A percentile compares a stretch with the other conserved stretches of the same genome.
phyloP scores from a whole-genome alignment of 805 yeast genomes.

The Candida tallmaniae region DNA sequence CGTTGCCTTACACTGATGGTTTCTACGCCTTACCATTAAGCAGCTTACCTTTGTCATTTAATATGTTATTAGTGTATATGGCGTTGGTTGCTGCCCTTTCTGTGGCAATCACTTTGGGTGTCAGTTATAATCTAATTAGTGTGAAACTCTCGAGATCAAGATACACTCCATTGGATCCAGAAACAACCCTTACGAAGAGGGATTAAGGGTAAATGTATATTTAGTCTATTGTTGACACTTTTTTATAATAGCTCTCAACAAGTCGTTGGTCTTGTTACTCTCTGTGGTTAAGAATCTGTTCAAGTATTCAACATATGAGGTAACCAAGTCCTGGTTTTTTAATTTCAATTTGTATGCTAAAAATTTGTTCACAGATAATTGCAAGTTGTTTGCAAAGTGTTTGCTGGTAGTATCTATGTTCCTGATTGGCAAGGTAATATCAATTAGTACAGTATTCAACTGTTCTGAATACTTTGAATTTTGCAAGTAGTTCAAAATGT shows the following conservation, averaged over 20 bases:
- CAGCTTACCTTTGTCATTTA: conserved; percentile 24
- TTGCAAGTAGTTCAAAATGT: conserved; percentile 54
- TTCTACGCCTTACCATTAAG: conserved; percentile 34
- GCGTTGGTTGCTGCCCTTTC: conserved; percentile 19
- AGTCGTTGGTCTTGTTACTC: conserved; percentile 21
- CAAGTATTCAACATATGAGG: conserved; percentile 23
- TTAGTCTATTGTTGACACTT: conserved; percentile 22
- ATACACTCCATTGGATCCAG: conserved; percentile 21
- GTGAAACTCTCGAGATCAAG: conserved; percentile 13
- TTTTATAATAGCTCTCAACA: conserved; percentile 37
- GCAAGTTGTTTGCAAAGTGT: conserved; percentile 55
- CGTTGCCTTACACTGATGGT: conserved; percentile 36
- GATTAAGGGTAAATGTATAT: conserved; percentile 4
- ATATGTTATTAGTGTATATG: conserved; percentile 17
- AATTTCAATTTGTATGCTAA: conserved; percentile 52
- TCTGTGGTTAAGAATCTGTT: conserved; percentile 14
- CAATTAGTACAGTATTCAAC: conserved; percentile 43
- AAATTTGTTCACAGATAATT: conserved; percentile 67
- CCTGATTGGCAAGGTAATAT: conserved; percentile 66
- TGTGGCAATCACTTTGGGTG: conserved; percentile 18
- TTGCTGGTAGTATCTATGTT: conserved; percentile 36
- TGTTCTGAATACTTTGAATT: conserved; percentile 30
- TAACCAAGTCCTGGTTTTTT: conserved; percentile 28
- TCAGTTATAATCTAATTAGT: conserved; percentile 21
- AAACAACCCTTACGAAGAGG: conserved; percentile 12